A percentile compares a stretch with the other conserved stretches of the same genome.
These are phyloP conservation scores for Fagus sylvatica DNA, from an alignment of 306 rosid genomes.

Conservation along the genomic window DNA sequence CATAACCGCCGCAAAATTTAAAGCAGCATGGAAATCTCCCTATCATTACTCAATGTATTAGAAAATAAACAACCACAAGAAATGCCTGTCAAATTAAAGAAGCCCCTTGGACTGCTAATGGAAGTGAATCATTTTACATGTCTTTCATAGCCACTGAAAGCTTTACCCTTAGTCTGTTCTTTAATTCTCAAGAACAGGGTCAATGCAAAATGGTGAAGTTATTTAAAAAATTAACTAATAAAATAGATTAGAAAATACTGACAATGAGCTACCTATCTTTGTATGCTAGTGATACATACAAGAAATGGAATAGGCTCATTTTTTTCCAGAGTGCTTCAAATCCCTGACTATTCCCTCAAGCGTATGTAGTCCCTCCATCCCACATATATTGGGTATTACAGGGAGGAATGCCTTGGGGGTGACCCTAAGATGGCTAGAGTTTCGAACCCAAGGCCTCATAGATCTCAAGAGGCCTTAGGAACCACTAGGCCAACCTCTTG, in stretches of 20 bases:
- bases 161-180: not conserved
- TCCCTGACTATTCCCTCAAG: too few relatives aligned
- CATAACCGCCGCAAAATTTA: constrained; percentile 87
- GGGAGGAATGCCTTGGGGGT: too few relatives aligned
- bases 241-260: not conserved
- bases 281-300: not conserved
- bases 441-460: too few relatives aligned
- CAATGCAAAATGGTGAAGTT: not conserved
- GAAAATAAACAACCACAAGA: constrained; percentile 14
- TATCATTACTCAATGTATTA: constrained; percentile 30
- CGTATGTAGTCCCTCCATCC: too few relatives aligned
- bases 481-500: too few relatives aligned
- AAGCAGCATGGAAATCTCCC: constrained; percentile 97
- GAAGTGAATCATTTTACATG: constrained; percentile 6
- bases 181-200: not conserved
- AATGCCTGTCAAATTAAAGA: not conserved
- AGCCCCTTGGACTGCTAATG: constrained; percentile 7
- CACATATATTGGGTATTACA: too few relatives aligned
- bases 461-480: too few relatives aligned
- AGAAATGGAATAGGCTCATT: too few relatives aligned
- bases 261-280: not conserved
- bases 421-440: too few relatives aligned
- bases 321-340: too few relatives aligned
- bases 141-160: not conserved
- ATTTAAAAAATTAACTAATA: not conserved